Percentiles rank a stretch among this genome's conserved stretches.
Conservation (phyloP, 2,329 filamentous ascomycete species). For the Xylaria sp. region DNA sequence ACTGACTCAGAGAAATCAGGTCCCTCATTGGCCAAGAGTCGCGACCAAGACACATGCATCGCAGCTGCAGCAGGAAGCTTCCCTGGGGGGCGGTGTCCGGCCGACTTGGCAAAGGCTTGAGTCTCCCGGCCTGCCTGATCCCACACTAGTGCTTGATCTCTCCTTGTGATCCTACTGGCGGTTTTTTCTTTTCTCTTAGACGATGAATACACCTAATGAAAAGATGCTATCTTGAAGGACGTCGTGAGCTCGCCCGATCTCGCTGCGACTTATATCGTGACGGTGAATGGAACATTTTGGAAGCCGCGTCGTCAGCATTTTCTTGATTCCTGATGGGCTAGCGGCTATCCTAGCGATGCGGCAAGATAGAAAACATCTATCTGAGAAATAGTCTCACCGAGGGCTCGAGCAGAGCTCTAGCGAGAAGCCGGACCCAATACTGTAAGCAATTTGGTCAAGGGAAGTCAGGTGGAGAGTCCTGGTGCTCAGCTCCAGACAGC, state of each 20-base stretch:
- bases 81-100: conserved; percentile 32
- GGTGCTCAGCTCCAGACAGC: not conserved
- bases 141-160: conserved; percentile 32
- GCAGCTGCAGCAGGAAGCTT: conserved; percentile 30
- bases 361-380: not conserved
- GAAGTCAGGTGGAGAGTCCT: conserved; percentile 20
- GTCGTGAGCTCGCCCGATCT: conserved; percentile 24
- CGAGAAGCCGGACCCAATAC: conserved; percentile 10
- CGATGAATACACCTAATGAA: conserved; percentile 37
- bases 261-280: conserved; percentile 18
- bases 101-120: conserved; percentile 36
- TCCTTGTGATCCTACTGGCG: conserved; percentile 38
- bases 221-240: conserved; percentile 31
- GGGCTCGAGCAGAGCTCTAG: not conserved
- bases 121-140: conserved; percentile 28
- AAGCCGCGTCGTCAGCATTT: not conserved
- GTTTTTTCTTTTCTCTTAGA: conserved; percentile 35
- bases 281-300: not conserved
- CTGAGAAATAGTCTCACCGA: not conserved
- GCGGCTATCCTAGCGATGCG: not conserved
- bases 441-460: not conserved
- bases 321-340: not conserved
- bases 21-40: too few relatives aligned
- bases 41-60: conserved; percentile 29
- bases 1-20: too few relatives aligned